Percentiles rank a stretch among this genome's conserved stretches.
Conservation (phyloP, 768 basidiomycete species). For the Agrocybe chaxingu region DNA sequence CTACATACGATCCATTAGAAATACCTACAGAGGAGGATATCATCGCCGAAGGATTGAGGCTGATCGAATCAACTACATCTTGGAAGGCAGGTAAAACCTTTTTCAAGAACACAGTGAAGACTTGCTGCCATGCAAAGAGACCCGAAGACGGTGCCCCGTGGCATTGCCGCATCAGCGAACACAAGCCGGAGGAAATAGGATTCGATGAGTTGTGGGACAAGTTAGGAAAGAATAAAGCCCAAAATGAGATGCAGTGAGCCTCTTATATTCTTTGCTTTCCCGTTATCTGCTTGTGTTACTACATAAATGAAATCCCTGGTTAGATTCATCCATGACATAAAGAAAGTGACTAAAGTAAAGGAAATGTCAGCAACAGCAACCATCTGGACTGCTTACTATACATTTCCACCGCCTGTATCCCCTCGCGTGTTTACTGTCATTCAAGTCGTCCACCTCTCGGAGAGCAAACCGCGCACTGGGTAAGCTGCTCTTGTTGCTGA, state of each 20-base stretch:
- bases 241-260: slow-evolving; percentile 65
- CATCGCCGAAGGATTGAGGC: slow-evolving; percentile 45
- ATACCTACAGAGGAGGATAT: slow-evolving; percentile 60
- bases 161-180: slow-evolving; percentile 68
- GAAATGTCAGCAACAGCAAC: slow-evolving; percentile 58
- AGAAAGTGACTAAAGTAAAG: slow-evolving; percentile 61
- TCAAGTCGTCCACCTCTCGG: slow-evolving; percentile 55
- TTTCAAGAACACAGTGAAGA: slow-evolving; percentile 50
- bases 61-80: slow-evolving; percentile 51
- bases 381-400: slow-evolving; percentile 75
- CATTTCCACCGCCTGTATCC: slow-evolving; percentile 65
- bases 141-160: slow-evolving; percentile 58
- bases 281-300: neutral
- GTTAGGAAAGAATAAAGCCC: slow-evolving; percentile 61
- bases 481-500: slow-evolving; percentile 24
- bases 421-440: slow-evolving; percentile 76
- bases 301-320: neutral
- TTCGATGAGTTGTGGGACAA: slow-evolving; percentile 76
- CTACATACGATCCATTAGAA: slow-evolving; percentile 30
- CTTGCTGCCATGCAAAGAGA: slow-evolving; percentile 48
- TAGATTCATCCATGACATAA: slow-evolving; percentile 66
- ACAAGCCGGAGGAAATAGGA: slow-evolving; percentile 59
- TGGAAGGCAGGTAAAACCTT: slow-evolving; percentile 73
- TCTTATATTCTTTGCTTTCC: neutral
- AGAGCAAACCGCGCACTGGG: slow-evolving; percentile 54